A percentile compares a stretch with the other conserved stretches of the same genome.
Conservation (phyloP, 163 green algal genomes). For the Chlorella variabilis region DNA sequence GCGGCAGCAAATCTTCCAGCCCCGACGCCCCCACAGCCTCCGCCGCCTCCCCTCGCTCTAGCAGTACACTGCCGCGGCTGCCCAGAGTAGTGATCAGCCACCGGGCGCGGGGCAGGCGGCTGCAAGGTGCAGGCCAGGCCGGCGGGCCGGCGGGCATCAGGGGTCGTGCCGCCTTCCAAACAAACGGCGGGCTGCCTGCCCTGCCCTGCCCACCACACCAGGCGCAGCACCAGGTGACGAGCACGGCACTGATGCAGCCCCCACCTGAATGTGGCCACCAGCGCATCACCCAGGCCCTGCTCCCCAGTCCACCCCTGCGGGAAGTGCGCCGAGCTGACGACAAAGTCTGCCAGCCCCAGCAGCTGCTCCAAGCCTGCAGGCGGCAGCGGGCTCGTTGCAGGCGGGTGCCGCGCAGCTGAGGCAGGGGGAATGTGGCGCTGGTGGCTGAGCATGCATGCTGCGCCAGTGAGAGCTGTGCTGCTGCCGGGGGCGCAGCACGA, state of each 20-base stretch:
- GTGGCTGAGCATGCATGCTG: no score
- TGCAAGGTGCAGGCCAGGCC: not conserved
- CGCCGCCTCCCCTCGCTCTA: constrained; percentile 55
- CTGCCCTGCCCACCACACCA: no score
- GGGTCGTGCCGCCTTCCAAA: not conserved
- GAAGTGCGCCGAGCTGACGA: constrained; percentile 88
- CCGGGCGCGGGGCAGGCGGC: constrained; percentile 60
- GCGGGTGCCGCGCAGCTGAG: no score
- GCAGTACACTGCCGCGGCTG: constrained; percentile 63
- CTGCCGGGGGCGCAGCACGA: no score
- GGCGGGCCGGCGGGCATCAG: not conserved
- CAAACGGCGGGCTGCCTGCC: not conserved
- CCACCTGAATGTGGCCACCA: constrained; percentile 53
- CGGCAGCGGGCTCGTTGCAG: no score
- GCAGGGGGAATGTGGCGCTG: no score
- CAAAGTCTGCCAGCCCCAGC: constrained; percentile 82
- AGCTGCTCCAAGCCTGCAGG: constrained; percentile 76
- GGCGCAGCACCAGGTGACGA: no score
- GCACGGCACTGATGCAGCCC: no score
- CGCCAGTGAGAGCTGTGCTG: no score
- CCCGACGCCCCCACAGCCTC: not conserved
- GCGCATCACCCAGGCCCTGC: constrained; percentile 62
- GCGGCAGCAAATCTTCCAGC: constrained; percentile 17
- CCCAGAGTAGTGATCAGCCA: constrained; percentile 76
- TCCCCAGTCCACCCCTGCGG: constrained; percentile 79